Evolutionary conservation across 192 early-diverging fungal genomes (phyloP).

Genomic region (Coemansia sp.): DNA sequence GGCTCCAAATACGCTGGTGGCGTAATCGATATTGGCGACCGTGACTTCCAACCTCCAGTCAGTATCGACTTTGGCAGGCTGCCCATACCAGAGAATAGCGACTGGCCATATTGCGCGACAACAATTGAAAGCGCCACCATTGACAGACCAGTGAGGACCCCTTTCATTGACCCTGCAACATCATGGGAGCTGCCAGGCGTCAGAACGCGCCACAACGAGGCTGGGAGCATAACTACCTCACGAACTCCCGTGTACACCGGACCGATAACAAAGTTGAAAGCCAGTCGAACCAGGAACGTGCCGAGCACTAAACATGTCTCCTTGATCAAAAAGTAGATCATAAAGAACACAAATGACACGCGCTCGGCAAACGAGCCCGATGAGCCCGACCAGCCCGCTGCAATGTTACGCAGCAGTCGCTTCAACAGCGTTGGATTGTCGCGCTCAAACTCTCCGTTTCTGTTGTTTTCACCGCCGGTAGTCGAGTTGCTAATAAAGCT

Average conservation of each 20-base stretch:
- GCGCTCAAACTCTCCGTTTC: conserved; percentile 11
- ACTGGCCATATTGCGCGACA: conserved; percentile 31
- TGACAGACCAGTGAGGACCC: conserved; percentile 29
- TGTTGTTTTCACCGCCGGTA: conserved; percentile 7
- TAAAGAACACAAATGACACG: conserved; percentile 47
- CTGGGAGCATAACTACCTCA: conserved; percentile 30
- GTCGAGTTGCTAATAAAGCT: conserved; percentile 55
- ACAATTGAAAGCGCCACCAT: conserved; percentile 39
- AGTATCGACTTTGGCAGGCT: conserved; percentile 8
- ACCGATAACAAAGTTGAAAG: conserved; percentile 24
- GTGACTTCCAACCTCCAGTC: conserved; percentile 2
- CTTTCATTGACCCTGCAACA: conserved; percentile 21
- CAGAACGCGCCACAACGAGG: conserved; percentile 28
- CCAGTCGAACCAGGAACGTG: conserved; percentile 21
- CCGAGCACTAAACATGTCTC: conserved; percentile 28
- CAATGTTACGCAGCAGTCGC: conserved; percentile 47
- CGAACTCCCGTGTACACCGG: conserved; percentile 32
- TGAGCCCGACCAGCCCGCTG: conserved; percentile 41
- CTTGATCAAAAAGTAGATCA: conserved; percentile 53
- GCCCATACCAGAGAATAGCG: conserved; percentile 18
- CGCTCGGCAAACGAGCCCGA: conserved; percentile 37
- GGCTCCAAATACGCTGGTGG: conserved; percentile 20
- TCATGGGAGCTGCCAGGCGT: conserved; percentile 27
- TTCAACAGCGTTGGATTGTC: conserved; percentile 48
- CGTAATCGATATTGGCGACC: conserved; percentile 4